Percentiles rank a stretch among this genome's conserved stretches.
Conservation (phyloP, 805 yeast genomes). For the Wickerhamiella hasegawae region DNA sequence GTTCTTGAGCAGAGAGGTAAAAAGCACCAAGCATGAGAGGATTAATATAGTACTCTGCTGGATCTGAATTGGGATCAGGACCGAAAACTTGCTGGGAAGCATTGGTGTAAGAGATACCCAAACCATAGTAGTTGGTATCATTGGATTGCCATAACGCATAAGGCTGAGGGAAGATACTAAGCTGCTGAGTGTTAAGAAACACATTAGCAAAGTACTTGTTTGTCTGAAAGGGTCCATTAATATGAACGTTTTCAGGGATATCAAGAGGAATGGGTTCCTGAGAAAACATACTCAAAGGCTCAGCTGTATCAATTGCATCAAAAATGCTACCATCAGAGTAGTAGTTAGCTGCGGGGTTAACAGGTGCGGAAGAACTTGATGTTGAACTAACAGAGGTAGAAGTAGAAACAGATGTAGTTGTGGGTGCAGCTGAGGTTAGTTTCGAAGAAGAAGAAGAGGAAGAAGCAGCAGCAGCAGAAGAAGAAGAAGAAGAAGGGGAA, state of each 20-base stretch:
- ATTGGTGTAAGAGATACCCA: slow-evolving; percentile 45
- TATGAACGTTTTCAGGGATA: slow-evolving; percentile 33
- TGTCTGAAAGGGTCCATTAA: slow-evolving; percentile 40
- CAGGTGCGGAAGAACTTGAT: slow-evolving; percentile 6
- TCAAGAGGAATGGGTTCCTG: slow-evolving; percentile 30
- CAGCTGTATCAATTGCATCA: slow-evolving; percentile 28
- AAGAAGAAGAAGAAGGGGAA: slow-evolving; percentile 8
- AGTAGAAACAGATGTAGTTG: slow-evolving; percentile 5
- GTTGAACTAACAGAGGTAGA: slow-evolving; percentile 4
- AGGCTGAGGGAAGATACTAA: slow-evolving; percentile 49
- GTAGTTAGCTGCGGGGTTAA: slow-evolving; percentile 14
- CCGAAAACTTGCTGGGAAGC: slow-evolving; percentile 29
- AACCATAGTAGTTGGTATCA: slow-evolving; percentile 31
- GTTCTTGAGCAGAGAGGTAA: slow-evolving; percentile 35
- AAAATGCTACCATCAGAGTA: slow-evolving; percentile 29
- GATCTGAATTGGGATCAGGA: slow-evolving; percentile 27
- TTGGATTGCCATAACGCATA: slow-evolving; percentile 44
- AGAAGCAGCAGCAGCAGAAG: slow-evolving; percentile 7
- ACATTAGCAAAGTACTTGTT: slow-evolving; percentile 64
- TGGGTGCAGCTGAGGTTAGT: slow-evolving; percentile 5
- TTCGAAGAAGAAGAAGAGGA: slow-evolving; percentile 6
- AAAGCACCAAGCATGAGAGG: slow-evolving; percentile 39
- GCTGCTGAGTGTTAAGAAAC: slow-evolving; percentile 36
- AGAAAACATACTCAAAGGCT: slow-evolving; percentile 32
- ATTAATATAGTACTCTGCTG: slow-evolving; percentile 32